phyloP scores from a whole-genome alignment of 495 filamentous ascomycete genomes.

The Pyronema domesticum region DNA sequence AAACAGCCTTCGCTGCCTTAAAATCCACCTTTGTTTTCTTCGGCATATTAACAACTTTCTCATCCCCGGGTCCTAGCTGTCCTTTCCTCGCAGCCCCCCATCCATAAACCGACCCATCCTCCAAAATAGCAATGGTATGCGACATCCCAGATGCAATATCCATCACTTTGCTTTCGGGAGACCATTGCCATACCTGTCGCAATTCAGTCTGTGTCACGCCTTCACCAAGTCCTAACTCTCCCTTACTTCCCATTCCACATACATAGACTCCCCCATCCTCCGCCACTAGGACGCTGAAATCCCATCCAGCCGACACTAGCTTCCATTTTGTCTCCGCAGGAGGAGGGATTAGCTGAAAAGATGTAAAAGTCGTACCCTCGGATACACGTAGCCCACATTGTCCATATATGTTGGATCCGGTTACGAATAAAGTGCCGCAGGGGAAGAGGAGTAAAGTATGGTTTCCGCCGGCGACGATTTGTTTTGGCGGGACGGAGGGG shows the following conservation, averaged over 20 bases:
- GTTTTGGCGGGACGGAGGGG: constrained; percentile 12
- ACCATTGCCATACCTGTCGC: no score
- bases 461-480: constrained; percentile 62
- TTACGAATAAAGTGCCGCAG: constrained; percentile 39
- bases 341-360: constrained; percentile 20
- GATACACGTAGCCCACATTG: constrained; percentile 30
- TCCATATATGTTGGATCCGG: constrained; percentile 42
- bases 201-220: neutral
- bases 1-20: constrained; percentile 41
- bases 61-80: constrained; percentile 44
- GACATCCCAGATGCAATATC: constrained; percentile 53
- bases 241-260: constrained; percentile 47
- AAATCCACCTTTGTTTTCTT: constrained; percentile 42
- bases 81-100: constrained; percentile 79
- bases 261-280: constrained; percentile 34
- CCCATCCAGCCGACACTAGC: constrained; percentile 56
- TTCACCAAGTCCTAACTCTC: constrained; percentile 49
- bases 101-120: constrained; percentile 61
- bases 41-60: constrained; percentile 37
- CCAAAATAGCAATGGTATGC: constrained; percentile 56
- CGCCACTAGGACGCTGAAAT: constrained; percentile 42
- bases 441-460: constrained; percentile 57
- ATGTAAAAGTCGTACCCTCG: constrained; percentile 5
- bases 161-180: constrained; percentile 29
- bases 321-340: constrained; percentile 14